Evolutionary conservation across 352 stramenopile species (phyloP).

Genomic region (Globisporangium alternatum): DNA sequence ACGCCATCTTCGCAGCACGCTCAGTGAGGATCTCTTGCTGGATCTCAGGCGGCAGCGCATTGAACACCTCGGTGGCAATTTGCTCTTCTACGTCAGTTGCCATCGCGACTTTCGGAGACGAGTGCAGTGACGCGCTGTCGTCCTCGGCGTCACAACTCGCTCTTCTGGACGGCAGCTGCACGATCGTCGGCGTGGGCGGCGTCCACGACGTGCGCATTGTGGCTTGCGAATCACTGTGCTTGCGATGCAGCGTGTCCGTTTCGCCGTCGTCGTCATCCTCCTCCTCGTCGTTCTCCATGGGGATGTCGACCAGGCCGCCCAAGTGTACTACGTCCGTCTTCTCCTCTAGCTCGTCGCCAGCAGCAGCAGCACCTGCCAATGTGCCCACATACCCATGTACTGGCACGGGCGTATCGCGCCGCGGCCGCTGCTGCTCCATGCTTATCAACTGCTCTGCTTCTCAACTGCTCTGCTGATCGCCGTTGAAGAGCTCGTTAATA

Average conservation of each 20-base stretch:
- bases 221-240: neutral
- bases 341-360: constrained; percentile 15
- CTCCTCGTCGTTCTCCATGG: constrained; percentile 13
- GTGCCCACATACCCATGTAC: neutral
- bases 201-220: constrained; percentile 9
- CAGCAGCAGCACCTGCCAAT: neutral
- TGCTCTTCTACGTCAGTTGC: constrained; percentile 1
- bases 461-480: neutral
- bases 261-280: neutral
- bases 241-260: neutral
- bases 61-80: constrained; percentile 19
- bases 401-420: constrained; percentile 5
- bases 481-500: neutral
- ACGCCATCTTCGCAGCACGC: neutral
- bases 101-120: neutral
- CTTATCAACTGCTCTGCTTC: neutral
- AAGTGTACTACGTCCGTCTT: constrained; percentile 5
- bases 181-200: constrained; percentile 8
- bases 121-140: neutral
- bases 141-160: neutral
- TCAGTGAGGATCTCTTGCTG: constrained; percentile 19
- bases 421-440: neutral
- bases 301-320: constrained; percentile 10
- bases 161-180: constrained; percentile 12
- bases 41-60: constrained; percentile 15